These are phyloP conservation scores for Fraxinus sp. DNA, from an alignment of 305 asterid genomes.

Conservation along the genomic window DNA sequence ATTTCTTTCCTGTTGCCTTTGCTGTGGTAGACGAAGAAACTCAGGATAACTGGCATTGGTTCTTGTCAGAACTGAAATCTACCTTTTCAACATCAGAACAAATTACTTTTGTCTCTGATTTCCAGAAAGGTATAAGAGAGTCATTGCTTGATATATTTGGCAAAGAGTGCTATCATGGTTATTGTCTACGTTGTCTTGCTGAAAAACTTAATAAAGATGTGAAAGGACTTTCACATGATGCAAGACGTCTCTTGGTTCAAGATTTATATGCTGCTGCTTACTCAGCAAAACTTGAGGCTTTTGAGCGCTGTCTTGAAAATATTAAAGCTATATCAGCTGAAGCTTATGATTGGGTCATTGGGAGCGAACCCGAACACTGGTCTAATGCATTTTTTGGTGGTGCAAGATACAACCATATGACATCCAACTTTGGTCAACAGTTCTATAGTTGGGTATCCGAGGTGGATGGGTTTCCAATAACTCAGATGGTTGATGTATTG, in stretches of 20 bases:
- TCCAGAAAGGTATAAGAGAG: slow-evolving; percentile 75
- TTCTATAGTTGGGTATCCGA: slow-evolving; percentile 91
- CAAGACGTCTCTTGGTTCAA: slow-evolving; percentile 91
- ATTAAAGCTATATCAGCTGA: slow-evolving; percentile 90
- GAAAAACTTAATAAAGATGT: slow-evolving; percentile 90
- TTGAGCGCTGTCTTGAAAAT: slow-evolving; percentile 65
- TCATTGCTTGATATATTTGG: slow-evolving; percentile 73
- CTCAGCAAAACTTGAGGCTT: slow-evolving; percentile 68
- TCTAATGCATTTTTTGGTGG: slow-evolving; percentile 83
- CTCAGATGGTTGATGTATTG: slow-evolving; percentile 91
- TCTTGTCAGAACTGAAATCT: slow-evolving; percentile 70
- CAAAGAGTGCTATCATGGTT: slow-evolving; percentile 78
- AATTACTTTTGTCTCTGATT: slow-evolving; percentile 86
- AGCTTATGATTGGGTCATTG: slow-evolving; percentile 82
- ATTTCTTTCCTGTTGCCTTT: slow-evolving; percentile 31
- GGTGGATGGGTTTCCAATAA: slow-evolving; percentile 92
- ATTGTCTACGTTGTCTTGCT: slow-evolving; percentile 86
- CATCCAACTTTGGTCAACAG: slow-evolving; percentile 83
- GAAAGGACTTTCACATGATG: slow-evolving; percentile 95
- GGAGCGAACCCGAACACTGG: slow-evolving; percentile 91
- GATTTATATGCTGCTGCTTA: slow-evolving; percentile 88
- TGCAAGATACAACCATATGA: slow-evolving; percentile 80
- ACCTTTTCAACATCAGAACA: slow-evolving; percentile 72
- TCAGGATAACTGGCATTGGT: slow-evolving; percentile 92
- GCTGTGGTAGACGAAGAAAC: slow-evolving; percentile 45